Conservation (phyloP, 108 stramenopile genomes). For the Cyclotella distinguenda region DNA sequence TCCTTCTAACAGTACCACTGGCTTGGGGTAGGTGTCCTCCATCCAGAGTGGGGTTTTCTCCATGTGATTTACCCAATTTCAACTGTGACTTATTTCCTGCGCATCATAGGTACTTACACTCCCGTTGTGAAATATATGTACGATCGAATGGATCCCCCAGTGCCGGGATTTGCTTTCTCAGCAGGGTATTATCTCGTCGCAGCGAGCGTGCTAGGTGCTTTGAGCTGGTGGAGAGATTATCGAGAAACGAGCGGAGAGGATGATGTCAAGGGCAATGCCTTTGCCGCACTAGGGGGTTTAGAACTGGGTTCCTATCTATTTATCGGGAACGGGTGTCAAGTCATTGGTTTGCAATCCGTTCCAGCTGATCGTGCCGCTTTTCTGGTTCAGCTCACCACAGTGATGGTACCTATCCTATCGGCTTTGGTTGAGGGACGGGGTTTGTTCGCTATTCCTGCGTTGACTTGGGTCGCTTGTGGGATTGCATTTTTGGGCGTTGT, state of each 20-base stretch:
- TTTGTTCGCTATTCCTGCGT: slow-evolving; percentile 28
- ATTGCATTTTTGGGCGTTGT: slow-evolving; percentile 76
- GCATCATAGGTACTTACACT: slow-evolving; percentile 81
- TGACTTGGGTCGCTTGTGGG: slow-evolving; percentile 73
- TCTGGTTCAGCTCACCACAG: slow-evolving; percentile 81
- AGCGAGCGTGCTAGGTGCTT: slow-evolving; percentile 32
- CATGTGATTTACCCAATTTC: too few relatives aligned
- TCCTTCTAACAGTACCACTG: slow-evolving; percentile 76
- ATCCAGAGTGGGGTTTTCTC: too few relatives aligned
- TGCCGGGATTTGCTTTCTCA: slow-evolving; percentile 79
- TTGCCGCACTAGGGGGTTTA: slow-evolving; percentile 50
- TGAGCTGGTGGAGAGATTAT: slow-evolving; percentile 8
- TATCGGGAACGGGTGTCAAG: slow-evolving; percentile 77
- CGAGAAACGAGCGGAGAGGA: not conserved
- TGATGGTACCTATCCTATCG: slow-evolving; percentile 72
- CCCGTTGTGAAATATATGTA: slow-evolving; percentile 83
- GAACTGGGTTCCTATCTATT: slow-evolving; percentile 84
- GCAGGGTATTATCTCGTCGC: slow-evolving; percentile 80
- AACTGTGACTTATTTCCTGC: too few relatives aligned
- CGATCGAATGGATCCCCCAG: slow-evolving; percentile 55
- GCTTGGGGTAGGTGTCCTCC: too few relatives aligned
- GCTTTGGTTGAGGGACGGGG: slow-evolving; percentile 31
- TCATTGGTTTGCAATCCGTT: slow-evolving; percentile 73
- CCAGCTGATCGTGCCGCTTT: slow-evolving; percentile 79
- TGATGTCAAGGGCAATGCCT: slow-evolving; percentile 6